Evolutionary conservation across 352 stramenopile species (phyloP), one percentile per base, ranked within the genome.

Genomic region (Pythium phragmiticola): DNA sequence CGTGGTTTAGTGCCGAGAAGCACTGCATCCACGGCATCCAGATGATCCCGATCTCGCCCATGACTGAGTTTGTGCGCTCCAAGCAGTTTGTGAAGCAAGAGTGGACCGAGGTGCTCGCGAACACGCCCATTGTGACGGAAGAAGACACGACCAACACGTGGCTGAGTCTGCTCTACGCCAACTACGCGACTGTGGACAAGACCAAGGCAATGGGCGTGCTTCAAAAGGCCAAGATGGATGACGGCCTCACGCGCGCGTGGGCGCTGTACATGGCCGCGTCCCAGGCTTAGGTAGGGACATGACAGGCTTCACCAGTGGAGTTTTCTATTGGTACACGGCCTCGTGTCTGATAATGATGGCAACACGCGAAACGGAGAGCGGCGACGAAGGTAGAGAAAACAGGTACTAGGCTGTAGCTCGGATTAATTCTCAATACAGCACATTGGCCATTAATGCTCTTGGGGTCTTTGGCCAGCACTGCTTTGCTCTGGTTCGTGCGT

Each of bases 1-100:
- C 84, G 45, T 92, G 79, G 79, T 92, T 90, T 65, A 75, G 84
- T 33, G 59, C 82, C 13, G 72, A 88, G 34, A 78, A 77, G 37
- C 79, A 88, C 26, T 78, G 70, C 16, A 90, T 92, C 61, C 83
- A 92, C 54, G 83, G 83, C 41, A 90, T 92, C 36, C 83, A 92
- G 60, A 92, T 92, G 83, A 79, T 92, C 16, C 82, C 78, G 2
- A 74, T 90, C 45, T 88, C 78, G 26, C 82, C 82, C 3, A 79
- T 90, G 62, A 90, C 80, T 42, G 75, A 86, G 55, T 66, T 89
- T 33, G 77, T 83, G 42, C 84, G 84, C 30, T 85, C 82, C 4
- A 48, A 70, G 11, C 69, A 47, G 42, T 93, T 93, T 52, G 69
- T 90, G 7, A 57, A 71, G 48, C 53, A 91, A 66, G 84, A 93